Evolutionary conservation across 495 filamentous ascomycete genomes (phyloP).

Genomic region (Podospora bellae-mahoneyi): DNA sequence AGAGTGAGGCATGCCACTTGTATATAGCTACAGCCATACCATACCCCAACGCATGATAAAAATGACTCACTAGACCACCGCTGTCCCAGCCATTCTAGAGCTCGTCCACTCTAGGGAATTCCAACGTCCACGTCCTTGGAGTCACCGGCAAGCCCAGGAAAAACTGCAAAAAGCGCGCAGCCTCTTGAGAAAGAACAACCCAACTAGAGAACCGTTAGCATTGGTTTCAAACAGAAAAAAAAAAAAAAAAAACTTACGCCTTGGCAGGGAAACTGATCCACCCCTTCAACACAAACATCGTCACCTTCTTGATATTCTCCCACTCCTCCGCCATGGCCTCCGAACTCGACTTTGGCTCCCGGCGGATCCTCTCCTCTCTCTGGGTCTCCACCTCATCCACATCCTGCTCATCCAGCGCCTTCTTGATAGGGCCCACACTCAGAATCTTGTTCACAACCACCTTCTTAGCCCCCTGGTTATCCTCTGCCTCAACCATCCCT

Average conservation of each 20-base stretch:
- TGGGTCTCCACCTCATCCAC: constrained; percentile 26
- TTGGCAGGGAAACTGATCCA: constrained; percentile 68
- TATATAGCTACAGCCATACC: neutral
- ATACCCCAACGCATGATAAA: neutral
- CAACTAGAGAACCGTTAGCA: constrained; percentile 47
- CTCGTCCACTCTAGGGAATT: constrained; percentile 54
- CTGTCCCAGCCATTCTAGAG: constrained; percentile 19
- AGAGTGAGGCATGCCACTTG: too few species aligned
- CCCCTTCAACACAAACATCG: constrained; percentile 60
- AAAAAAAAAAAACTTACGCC: constrained; percentile 57
- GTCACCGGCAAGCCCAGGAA: constrained; percentile 76
- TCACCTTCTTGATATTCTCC: constrained; percentile 55
- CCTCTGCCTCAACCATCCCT: constrained; percentile 58
- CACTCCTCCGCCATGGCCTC: constrained; percentile 62
- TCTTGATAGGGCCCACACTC: neutral
- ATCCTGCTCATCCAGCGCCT: constrained; percentile 16
- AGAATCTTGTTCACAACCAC: constrained; percentile 31
- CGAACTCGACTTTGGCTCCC: constrained; percentile 32
- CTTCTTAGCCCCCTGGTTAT: constrained; percentile 39
- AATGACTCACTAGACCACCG: neutral
- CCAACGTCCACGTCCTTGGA: constrained; percentile 64
- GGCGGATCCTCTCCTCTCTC: constrained; percentile 38
- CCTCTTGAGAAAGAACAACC: constrained; percentile 58
- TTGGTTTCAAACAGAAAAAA: neutral
- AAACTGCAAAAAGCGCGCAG: constrained; percentile 63